Evolutionary conservation across 176 grass and related monocot species (phyloP), one percentile per base, ranked within the genome.

Genomic region (Zizania latifolia): DNA sequence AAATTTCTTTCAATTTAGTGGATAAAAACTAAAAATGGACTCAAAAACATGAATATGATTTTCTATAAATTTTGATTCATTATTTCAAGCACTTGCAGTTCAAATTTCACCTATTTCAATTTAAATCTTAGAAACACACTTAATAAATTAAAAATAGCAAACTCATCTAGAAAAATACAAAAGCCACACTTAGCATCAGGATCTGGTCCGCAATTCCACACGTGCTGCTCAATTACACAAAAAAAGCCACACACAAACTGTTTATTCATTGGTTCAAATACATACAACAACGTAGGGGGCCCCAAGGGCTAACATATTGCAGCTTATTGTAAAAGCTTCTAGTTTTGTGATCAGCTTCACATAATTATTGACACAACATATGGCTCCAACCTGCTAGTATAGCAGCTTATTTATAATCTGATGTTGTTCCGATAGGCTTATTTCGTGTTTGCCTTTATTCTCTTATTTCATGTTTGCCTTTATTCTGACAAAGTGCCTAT

Each of bases 401-500:
- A 72, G 65, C 62, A 50, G 33, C 58, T 81, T 76, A 78, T 85
- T 88, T 75, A 76, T 58, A 70, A 6, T 75, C 0, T 70, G 5
- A 55, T 30, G 16, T 65, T 79, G 30, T 64, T 46, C 58, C 37
- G 60, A 26, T 34, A 75, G 38, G 50, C 50, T 71, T 78, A 48
- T 24, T n/a, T n/a, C n/a, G n/a, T n/a, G n/a, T n/a, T n/a, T n/a
- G n/a, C n/a, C n/a, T n/a, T n/a, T n/a, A n/a, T n/a, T n/a, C n/a
- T n/a, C n/a, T n/a, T n/a, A n/a, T n/a, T 64, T 65, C 65, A 12
- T 60, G n/a, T 12, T 48, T 71, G 32, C 46, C 31, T 58, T 6
- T 2, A 63, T 34, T 40, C 6, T 86, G 4, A 66, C 0, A 6
- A 76, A 77, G 73, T 57, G 2, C 10, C 41, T 84, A 35, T 22